Conservation (phyloP, 2,329 filamentous ascomycete genomes). For the Fusarium citri region DNA sequence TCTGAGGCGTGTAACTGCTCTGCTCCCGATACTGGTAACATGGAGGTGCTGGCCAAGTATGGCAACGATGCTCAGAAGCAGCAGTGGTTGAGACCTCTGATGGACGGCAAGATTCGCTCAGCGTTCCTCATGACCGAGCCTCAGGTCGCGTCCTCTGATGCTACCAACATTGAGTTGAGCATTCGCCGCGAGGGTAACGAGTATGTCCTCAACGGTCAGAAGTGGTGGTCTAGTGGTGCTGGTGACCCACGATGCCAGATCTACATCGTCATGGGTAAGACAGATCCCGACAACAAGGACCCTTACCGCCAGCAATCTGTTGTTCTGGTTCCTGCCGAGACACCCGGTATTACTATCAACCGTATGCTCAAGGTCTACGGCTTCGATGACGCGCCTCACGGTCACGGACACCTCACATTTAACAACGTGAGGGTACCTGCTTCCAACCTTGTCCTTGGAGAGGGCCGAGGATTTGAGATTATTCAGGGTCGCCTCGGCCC, state of each 20-base stretch:
- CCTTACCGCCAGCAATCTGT: conserved; percentile 94
- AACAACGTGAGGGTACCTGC: conserved; percentile 88
- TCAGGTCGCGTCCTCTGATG: conserved; percentile 87
- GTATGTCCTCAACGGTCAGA: conserved; percentile 93
- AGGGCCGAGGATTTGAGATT: conserved; percentile 96
- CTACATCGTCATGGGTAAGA: conserved; percentile 98
- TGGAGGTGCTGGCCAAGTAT: conserved; percentile 95
- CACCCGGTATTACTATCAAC: conserved; percentile 89
- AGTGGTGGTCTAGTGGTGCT: conserved; percentile 99
- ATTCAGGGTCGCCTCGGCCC: conserved; percentile 97
- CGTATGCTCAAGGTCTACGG: conserved; percentile 95
- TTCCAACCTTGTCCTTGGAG: conserved; percentile 87
- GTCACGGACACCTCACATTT: conserved; percentile 93
- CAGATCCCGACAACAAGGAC: conserved; percentile 78
- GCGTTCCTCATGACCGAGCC: conserved; percentile 97
- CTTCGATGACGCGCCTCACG: conserved; percentile 98
- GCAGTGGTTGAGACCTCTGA: conserved; percentile 82
- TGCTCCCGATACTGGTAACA: conserved; percentile 93
- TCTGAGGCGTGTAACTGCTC: conserved; percentile 91
- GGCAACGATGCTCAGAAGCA: conserved; percentile 87
- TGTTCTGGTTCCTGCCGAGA: conserved; percentile 83
- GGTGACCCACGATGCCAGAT: conserved; percentile 92
- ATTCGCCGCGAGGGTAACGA: conserved; percentile 87
- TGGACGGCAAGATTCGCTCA: conserved; percentile 86
- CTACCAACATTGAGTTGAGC: conserved; percentile 88